Percentiles rank a stretch among this genome's conserved stretches.
These are phyloP conservation scores for Backusella circina DNA, from an alignment of 192 early-diverging fungal species.

Conservation along the genomic window DNA sequence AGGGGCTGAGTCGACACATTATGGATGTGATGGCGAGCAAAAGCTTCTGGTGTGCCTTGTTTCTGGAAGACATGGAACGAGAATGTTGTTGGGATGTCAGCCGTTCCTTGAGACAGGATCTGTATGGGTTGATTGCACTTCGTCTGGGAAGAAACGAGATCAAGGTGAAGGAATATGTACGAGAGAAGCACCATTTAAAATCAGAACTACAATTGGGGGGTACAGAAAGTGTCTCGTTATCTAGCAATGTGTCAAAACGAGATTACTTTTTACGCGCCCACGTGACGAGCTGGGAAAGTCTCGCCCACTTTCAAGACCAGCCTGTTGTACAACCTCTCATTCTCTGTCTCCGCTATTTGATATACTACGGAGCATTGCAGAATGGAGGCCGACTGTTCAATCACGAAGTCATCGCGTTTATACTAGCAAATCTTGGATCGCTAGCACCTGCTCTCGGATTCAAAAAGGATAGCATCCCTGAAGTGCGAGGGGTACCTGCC, in stretches of 20 bases:
- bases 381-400: conserved; percentile 13
- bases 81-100: conserved; percentile 39
- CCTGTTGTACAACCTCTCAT: conserved; percentile 21
- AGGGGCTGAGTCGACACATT: conserved; percentile 37
- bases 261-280: neutral
- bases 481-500: neutral
- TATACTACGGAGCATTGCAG: conserved; percentile 23
- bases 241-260: neutral
- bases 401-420: conserved; percentile 45
- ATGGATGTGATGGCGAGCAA: conserved; percentile 36
- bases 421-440: conserved; percentile 34
- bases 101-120: conserved; percentile 36
- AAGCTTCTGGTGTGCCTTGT: conserved; percentile 45
- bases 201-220: neutral
- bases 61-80: conserved; percentile 43
- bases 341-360: conserved; percentile 41
- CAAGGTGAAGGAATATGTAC: conserved; percentile 38
- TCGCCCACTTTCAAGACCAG: conserved; percentile 13
- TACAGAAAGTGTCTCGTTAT: conserved; percentile 3
- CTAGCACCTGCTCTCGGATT: conserved; percentile 10
- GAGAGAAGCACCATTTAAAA: conserved; percentile 38
- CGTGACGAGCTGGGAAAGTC: neutral
- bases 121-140: conserved; percentile 33
- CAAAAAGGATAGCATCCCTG: neutral
- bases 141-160: neutral